A percentile compares a stretch with the other conserved stretches of the same genome.
These are phyloP conservation scores for Taiozyma sp. DNA, from an alignment of 1,139 yeast genomes.

Conservation along the genomic window DNA sequence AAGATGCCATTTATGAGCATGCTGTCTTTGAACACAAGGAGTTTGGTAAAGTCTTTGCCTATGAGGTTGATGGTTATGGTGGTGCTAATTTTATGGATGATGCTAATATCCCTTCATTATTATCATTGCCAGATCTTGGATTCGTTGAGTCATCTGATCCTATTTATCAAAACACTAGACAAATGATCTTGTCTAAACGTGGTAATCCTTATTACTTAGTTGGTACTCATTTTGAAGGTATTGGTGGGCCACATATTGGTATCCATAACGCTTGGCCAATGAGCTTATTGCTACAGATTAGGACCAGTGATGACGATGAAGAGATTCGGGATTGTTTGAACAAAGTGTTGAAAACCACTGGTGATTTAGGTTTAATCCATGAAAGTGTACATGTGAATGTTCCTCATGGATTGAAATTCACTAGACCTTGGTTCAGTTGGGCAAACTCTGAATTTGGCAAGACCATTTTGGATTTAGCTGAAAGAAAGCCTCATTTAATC, in stretches of 20 bases:
- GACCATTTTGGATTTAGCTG: constrained; percentile 71
- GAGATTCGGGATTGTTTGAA: constrained; percentile 55
- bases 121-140: constrained; percentile 81
- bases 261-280: constrained; percentile 85
- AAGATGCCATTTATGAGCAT: constrained; percentile 53
- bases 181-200: constrained; percentile 60
- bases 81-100: constrained; percentile 78
- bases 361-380: constrained; percentile 77
- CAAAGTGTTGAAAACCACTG: constrained; percentile 57
- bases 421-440: constrained; percentile 93
- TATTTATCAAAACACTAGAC: constrained; percentile 73
- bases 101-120: constrained; percentile 81
- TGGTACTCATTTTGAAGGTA: constrained; percentile 64
- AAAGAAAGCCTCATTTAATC: constrained; percentile 68
- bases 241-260: constrained; percentile 93
- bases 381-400: constrained; percentile 72
- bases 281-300: constrained; percentile 68
- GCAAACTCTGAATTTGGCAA: constrained; percentile 90
- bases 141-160: constrained; percentile 47
- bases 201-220: constrained; percentile 77
- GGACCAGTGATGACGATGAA: constrained; percentile 68
- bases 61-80: constrained; percentile 88
- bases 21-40: constrained; percentile 65
- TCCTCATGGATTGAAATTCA: constrained; percentile 41
- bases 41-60: constrained; percentile 79